Evolutionary conservation across 1,284 basidiomycete species (phyloP).

Genomic region (Papiliotrema flavescens): DNA sequence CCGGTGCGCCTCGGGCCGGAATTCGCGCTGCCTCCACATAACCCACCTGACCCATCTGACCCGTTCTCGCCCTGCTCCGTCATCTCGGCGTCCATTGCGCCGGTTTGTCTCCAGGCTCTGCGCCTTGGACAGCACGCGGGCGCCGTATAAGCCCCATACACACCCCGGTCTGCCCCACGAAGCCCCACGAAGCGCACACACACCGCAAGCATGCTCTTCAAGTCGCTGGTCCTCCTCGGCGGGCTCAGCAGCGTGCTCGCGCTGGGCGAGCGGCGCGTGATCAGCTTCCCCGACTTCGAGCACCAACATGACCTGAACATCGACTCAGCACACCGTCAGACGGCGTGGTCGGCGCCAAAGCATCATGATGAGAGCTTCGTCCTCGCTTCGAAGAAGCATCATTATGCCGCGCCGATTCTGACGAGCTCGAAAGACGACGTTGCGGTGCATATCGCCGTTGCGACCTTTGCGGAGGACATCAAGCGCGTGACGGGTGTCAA

Average conservation of each 20-base stretch:
- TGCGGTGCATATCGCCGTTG: constrained; percentile 59
- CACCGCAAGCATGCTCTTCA: background rate
- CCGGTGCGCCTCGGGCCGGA: no score
- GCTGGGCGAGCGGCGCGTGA: background rate
- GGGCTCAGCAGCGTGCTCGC: background rate
- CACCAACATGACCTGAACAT: background rate
- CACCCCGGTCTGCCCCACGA: background rate
- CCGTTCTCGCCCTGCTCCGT: no score
- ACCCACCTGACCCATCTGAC: no score
- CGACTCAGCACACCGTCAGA: no score
- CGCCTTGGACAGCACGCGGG: no score
- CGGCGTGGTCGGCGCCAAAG: background rate
- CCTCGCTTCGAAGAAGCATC: constrained; percentile 3
- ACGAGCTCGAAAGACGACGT: background rate
- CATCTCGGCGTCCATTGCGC: background rate
- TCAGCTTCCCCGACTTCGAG: background rate
- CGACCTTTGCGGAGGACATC: constrained; percentile 61
- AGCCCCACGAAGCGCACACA: background rate
- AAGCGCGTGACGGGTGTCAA: constrained; percentile 58
- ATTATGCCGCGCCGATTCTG: background rate
- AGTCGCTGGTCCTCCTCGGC: background rate
- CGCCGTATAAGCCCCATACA: background rate
- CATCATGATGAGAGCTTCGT: constrained; percentile 1
- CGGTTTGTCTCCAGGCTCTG: background rate
- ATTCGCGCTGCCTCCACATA: no score